phyloP scores from a whole-genome alignment of 345 rosid species.

The Rhizophora apiculata region DNA sequence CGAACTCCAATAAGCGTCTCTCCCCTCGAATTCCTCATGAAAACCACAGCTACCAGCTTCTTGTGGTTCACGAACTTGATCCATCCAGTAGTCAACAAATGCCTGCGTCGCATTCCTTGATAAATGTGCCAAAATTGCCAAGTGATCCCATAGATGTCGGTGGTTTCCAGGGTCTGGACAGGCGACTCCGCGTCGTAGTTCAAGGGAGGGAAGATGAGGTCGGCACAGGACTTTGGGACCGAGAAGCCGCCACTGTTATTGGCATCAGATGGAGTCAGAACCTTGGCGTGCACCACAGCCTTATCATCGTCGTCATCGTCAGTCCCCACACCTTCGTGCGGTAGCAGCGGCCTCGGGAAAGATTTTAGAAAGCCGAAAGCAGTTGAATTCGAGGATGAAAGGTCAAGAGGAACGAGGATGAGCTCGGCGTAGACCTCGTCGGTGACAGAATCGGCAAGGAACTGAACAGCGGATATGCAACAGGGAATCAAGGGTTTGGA shows the following conservation, averaged over 20 bases:
- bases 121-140: constrained; percentile 91
- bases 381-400: not conserved
- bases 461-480: constrained; percentile 45
- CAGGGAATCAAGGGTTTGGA: constrained; percentile 40
- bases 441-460: constrained; percentile 65
- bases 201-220: constrained; percentile 75
- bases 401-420: constrained; percentile 30
- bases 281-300: constrained; percentile 61
- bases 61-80: constrained; percentile 84
- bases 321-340: not conserved
- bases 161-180: constrained; percentile 60
- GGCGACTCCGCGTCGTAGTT: constrained; percentile 77
- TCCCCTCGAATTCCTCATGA: constrained; percentile 57
- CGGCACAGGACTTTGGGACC: constrained; percentile 91
- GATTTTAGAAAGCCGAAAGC: constrained; percentile 3
- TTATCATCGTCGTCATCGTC: constrained; percentile 29
- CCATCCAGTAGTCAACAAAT: constrained; percentile 92
- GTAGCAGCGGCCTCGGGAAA: constrained; percentile 7
- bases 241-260: constrained; percentile 97
- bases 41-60: constrained; percentile 83
- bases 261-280: constrained; percentile 84
- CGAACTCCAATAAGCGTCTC: constrained; percentile 72
- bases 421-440: constrained; percentile 71
- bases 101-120: constrained; percentile 87
- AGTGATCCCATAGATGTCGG: constrained; percentile 61